phyloP scores from a whole-genome alignment of 164 flowering plant species.

The Echeveria elegans region DNA sequence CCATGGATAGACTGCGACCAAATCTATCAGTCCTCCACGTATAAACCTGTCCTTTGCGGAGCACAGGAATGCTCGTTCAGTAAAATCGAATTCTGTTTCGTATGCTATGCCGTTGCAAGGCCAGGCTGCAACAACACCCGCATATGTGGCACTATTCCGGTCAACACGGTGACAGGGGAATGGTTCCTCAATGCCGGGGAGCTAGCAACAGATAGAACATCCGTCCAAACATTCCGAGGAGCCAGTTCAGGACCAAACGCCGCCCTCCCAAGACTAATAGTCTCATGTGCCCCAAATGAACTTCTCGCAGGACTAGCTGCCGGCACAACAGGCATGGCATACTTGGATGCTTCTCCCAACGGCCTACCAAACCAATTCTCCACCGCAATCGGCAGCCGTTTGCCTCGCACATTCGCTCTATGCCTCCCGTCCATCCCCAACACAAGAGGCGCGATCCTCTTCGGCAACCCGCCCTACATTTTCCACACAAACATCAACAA shows the following conservation, averaged over 20 bases:
- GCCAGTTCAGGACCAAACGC: slow-evolving; percentile 16
- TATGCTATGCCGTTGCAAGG: slow-evolving; percentile 16
- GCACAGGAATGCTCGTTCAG: slow-evolving; percentile 29
- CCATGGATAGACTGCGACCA: slow-evolving; percentile 42
- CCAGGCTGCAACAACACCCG: slow-evolving; percentile 27
- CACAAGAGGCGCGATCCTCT: slow-evolving; percentile 23
- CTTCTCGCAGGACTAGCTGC: slow-evolving; percentile 28
- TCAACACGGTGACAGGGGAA: slow-evolving; percentile 19
- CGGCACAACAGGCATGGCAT: slow-evolving; percentile 38
- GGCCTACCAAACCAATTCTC: slow-evolving; percentile 27
- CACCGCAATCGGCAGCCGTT: slow-evolving; percentile 20
- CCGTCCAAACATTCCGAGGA: slow-evolving; percentile 22
- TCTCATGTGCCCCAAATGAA: slow-evolving; percentile 26
- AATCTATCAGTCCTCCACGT: slow-evolving; percentile 26
- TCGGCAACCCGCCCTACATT: slow-evolving; percentile 34
- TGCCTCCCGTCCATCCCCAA: slow-evolving; percentile 22
- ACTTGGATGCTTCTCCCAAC: slow-evolving; percentile 26
- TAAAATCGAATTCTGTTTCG: slow-evolving; percentile 16
- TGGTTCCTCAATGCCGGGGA: slow-evolving; percentile 19
- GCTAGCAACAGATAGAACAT: slow-evolving; percentile 13
- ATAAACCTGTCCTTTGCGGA: slow-evolving; percentile 24
- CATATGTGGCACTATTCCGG: slow-evolving; percentile 14
- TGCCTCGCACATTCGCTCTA: slow-evolving; percentile 28
- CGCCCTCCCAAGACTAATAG: slow-evolving; percentile 11
- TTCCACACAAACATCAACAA: slow-evolving; percentile 17